Evolutionary conservation across 2,329 filamentous ascomycete species (phyloP).

Genomic region (Pseudofabraea citricarpa): DNA sequence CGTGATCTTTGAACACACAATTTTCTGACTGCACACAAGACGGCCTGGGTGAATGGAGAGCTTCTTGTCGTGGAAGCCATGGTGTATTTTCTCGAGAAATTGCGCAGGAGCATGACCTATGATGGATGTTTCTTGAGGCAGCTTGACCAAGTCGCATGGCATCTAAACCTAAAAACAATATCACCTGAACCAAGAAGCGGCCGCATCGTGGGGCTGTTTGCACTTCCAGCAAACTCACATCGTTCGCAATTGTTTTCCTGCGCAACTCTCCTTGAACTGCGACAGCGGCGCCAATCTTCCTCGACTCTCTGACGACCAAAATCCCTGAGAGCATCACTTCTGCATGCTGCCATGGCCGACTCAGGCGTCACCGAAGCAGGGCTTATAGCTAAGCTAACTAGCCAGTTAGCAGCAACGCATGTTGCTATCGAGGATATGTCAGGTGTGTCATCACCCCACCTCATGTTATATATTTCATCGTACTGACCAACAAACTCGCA

Average conservation of each 20-base stretch:
- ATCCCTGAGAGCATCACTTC: too few relatives aligned
- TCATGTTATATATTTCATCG: background rate
- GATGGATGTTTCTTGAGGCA: too few relatives aligned
- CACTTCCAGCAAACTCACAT: too few relatives aligned
- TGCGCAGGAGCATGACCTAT: conserved; percentile 5
- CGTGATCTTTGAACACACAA: conserved; percentile 63
- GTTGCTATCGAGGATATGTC: conserved; percentile 91
- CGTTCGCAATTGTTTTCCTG: too few relatives aligned
- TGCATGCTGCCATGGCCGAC: conserved; percentile 50
- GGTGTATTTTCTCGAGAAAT: conserved; percentile 7
- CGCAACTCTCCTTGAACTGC: too few relatives aligned
- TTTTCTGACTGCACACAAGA: conserved; percentile 73
- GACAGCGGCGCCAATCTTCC: too few relatives aligned
- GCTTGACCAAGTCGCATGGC: too few relatives aligned
- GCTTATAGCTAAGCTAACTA: conserved; percentile 63
- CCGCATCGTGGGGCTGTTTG: background rate
- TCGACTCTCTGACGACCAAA: too few relatives aligned
- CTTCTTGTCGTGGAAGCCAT: conserved; percentile 18
- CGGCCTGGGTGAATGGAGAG: conserved; percentile 53
- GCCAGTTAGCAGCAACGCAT: conserved; percentile 68
- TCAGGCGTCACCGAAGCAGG: conserved; percentile 67
- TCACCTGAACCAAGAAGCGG: too few relatives aligned
- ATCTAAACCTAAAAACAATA: too few relatives aligned
- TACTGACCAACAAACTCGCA: conserved; percentile 26
- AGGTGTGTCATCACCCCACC: conserved; percentile 49